Conservation (phyloP, 2,329 filamentous ascomycete species). For the Scedosporium aurantiacum region DNA sequence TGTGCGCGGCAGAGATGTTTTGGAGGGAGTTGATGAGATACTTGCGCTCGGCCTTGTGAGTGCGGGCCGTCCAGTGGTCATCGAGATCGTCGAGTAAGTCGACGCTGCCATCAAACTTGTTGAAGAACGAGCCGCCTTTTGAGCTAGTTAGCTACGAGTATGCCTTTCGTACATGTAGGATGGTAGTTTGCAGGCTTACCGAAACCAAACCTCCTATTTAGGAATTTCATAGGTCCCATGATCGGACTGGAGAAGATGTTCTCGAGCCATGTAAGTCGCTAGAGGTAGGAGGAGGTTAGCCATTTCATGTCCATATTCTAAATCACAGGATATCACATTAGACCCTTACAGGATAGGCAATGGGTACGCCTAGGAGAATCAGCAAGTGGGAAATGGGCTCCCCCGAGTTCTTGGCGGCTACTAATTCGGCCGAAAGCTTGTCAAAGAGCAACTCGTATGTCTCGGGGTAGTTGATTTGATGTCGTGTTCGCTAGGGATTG, state of each 20-base stretch:
- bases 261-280: constrained; percentile 90
- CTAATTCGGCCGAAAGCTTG: constrained; percentile 63
- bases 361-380: constrained; percentile 75
- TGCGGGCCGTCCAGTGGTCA: constrained; percentile 88
- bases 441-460: constrained; percentile 79
- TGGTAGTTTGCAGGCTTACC: constrained; percentile 23
- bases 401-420: constrained; percentile 50
- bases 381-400: constrained; percentile 82
- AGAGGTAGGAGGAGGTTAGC: constrained; percentile 6
- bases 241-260: constrained; percentile 80
- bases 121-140: constrained; percentile 72
- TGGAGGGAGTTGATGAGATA: constrained; percentile 73
- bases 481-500: constrained; percentile 56
- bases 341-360: constrained; percentile 62
- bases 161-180: neutral
- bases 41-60: constrained; percentile 82
- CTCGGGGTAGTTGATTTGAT: constrained; percentile 89
- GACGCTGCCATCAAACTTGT: constrained; percentile 85
- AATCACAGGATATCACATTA: neutral
- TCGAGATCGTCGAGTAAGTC: constrained; percentile 89
- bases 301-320: neutral
- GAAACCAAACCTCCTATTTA: constrained; percentile 83
- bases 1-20: constrained; percentile 72
- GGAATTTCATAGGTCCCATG: constrained; percentile 76
- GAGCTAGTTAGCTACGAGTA: neutral